Conservation (phyloP, 495 filamentous ascomycete genomes). For the Cryomyces antarcticus region DNA sequence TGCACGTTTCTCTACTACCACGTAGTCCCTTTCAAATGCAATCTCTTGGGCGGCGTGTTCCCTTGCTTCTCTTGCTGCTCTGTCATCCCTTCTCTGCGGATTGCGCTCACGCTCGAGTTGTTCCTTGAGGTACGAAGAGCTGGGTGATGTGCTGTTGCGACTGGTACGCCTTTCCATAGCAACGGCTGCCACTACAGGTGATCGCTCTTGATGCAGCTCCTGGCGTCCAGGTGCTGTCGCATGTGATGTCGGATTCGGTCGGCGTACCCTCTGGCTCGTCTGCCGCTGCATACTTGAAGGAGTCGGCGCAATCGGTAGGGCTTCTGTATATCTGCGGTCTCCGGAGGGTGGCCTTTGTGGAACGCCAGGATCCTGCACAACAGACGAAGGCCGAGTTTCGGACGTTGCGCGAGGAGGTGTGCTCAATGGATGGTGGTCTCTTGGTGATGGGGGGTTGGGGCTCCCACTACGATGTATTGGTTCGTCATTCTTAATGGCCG, state of each 20-base stretch:
- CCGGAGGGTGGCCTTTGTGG: neutral
- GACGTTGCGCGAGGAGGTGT: neutral
- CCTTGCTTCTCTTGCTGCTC: constrained; percentile 33
- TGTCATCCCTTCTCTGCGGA: constrained; percentile 12
- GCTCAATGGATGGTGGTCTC: neutral
- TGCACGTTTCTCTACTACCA: constrained; percentile 81
- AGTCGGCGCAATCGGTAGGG: neutral
- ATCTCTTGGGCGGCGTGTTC: constrained; percentile 72
- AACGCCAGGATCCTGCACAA: too few relatives aligned
- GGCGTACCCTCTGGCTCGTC: constrained; percentile 6
- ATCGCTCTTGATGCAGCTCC: constrained; percentile 21
- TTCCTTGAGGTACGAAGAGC: constrained; percentile 25
- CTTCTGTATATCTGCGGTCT: neutral
- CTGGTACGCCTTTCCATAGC: constrained; percentile 29
- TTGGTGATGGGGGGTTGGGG: neutral
- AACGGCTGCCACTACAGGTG: constrained; percentile 7
- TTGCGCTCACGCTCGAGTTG: constrained; percentile 18
- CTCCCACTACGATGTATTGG: neutral
- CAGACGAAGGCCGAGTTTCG: neutral
- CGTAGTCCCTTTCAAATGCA: constrained; percentile 81
- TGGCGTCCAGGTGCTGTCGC: constrained; percentile 43
- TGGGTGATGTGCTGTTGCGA: constrained; percentile 27
- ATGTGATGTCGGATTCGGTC: constrained; percentile 23
- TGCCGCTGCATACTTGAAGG: constrained; percentile 4
- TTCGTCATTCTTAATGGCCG: neutral